Base-by-base conservation (phyloP, 495 filamentous ascomycete genomes). In the Cercophora newfieldiana region DNA sequence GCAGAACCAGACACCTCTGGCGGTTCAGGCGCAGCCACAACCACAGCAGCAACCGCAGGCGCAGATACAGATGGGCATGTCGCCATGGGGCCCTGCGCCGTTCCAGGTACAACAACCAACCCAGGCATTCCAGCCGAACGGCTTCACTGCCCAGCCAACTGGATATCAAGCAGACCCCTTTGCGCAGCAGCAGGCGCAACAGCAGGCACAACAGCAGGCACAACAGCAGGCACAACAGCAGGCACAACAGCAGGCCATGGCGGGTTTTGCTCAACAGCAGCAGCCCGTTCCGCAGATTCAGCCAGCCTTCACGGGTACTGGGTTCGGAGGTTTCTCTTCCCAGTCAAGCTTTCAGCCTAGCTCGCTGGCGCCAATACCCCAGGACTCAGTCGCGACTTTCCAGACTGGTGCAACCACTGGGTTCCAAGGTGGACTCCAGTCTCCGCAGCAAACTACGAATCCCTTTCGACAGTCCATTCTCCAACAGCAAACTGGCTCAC, bases 381-480 rank as follows among this genome's bases (percentile, higher is more conserved):
- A 94, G 69, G 84, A 91, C 66, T 79, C 84, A 44, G 74, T 85
- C 3, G 76, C 81, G 53, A 81, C 78, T 74, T 82, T 83, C 72
- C 83, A 85, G 66, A 71, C 75, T 50, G 70, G 73, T 31, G 71
- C 77, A 25, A 5, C 68, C 26, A 78, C 78, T 14, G 65, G 67
- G 5, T 69, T 79, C 70, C 74, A 79, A 58, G 80, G 81, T 18
- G 81, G 86, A 37, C 80, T 79, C 29, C n/a, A n/a, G n/a, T 71
- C 78, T 0, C 74, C 76, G 3, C 79, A 84, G 58, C 90, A 90
- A 64, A 85, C 80, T 14, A 93, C 92, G 3, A 97, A 97, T 74
- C 93, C 93, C 4, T 97, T 97, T 81, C 85, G 93, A 47, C 89
- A 91, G 71, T 95, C 92, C 2, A 92, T 93, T 86, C 80, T 95